Percentiles rank a stretch among this genome's conserved stretches.
Evolutionary conservation across 73 alveolate genomes (phyloP).

Genomic region (Blepharisma japonicum): DNA sequence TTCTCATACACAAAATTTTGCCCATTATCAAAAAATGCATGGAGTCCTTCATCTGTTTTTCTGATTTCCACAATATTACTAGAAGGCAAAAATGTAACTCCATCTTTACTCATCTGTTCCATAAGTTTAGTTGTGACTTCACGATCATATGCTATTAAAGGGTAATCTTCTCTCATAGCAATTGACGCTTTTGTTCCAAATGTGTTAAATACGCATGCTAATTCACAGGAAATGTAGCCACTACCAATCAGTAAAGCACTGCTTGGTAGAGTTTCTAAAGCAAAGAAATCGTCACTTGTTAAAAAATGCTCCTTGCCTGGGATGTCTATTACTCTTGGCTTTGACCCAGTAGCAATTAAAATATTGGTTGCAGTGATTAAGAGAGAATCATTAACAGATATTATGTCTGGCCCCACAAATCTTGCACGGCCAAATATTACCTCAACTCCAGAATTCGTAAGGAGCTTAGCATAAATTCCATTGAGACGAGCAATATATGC

Average conservation of each 20-base stretch:
- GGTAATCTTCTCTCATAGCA: neutral
- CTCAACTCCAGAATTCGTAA: conserved; percentile 7
- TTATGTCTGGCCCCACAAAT: no score
- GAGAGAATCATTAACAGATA: no score
- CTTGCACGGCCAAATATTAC: no score
- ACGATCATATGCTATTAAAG: neutral
- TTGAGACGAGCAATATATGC: conserved; percentile 54
- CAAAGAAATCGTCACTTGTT: conserved; percentile 88
- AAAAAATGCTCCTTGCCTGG: conserved; percentile 74
- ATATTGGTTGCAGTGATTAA: neutral
- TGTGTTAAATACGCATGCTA: conserved; percentile 56
- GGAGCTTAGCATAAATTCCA: conserved; percentile 41
- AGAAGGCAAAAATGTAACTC: conserved; percentile 48
- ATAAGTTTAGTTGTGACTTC: neutral
- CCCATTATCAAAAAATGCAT: conserved; percentile 46
- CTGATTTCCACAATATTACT: conserved; percentile 44
- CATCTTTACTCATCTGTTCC: conserved; percentile 22
- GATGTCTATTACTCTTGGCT: conserved; percentile 56
- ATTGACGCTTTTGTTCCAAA: neutral
- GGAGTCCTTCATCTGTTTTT: conserved; percentile 38
- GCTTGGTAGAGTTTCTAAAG: conserved; percentile 77
- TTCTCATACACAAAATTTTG: conserved; percentile 58
- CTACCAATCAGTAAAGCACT: conserved; percentile 86
- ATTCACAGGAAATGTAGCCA: conserved; percentile 86
- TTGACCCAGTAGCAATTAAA: conserved; percentile 65